phyloP scores from a whole-genome alignment of 805 yeast genomes.

The Wickerhamomyces strasburgensis region DNA sequence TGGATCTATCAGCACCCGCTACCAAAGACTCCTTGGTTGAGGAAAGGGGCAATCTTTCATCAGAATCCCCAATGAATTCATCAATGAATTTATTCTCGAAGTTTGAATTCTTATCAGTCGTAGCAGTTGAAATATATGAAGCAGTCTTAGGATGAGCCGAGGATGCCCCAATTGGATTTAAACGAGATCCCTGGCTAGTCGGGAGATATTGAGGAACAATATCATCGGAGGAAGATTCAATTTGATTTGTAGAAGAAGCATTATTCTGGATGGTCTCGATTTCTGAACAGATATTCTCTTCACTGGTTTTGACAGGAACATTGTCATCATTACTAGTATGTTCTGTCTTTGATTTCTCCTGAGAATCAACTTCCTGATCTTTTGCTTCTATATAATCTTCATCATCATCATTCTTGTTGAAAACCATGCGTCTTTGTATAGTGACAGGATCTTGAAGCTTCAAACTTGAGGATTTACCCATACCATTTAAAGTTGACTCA shows the following conservation, averaged over 20 bases:
- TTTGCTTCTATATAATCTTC: conserved; percentile 1
- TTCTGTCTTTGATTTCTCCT: neutral
- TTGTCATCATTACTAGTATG: neutral
- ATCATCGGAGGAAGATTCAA: conserved; percentile 10
- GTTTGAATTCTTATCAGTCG: conserved; percentile 15
- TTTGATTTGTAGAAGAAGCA: no score
- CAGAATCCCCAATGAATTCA: conserved; percentile 20
- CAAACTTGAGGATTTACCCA: no score
- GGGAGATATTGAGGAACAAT: conserved; percentile 10
- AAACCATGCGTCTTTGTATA: neutral
- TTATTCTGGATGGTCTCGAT: no score
- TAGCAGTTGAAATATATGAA: conserved; percentile 14
- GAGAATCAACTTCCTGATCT: no score
- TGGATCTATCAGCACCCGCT: conserved; percentile 6
- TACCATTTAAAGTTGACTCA: no score
- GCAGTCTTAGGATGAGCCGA: conserved; percentile 4
- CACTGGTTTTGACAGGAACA: neutral
- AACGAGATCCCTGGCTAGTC: neutral
- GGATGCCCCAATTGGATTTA: no score
- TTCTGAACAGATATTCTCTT: neutral
- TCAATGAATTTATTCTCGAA: conserved; percentile 24
- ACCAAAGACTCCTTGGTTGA: conserved; percentile 5
- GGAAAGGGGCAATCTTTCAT: conserved; percentile 9
- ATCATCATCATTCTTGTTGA: neutral
- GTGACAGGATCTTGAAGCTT: neutral